Evolutionary conservation across 2,329 filamentous ascomycete genomes (phyloP).

Genomic region (Fusarium nygamai): DNA sequence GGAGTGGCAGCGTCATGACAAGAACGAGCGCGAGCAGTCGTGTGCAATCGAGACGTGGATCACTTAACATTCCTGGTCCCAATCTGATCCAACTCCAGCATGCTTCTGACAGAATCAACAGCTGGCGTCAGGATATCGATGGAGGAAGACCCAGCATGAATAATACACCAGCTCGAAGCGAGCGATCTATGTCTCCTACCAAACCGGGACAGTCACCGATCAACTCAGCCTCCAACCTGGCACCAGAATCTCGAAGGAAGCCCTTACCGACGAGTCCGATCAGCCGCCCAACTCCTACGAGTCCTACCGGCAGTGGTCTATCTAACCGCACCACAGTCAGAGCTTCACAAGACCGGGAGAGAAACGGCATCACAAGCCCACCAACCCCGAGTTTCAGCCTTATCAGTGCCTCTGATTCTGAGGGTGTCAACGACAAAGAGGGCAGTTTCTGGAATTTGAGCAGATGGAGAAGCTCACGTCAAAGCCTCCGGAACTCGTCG

Average conservation of each 20-base stretch:
- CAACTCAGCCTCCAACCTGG: slow-evolving; percentile 52
- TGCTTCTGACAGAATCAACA: slow-evolving; percentile 80
- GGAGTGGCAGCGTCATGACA: slow-evolving; percentile 66
- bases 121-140: slow-evolving; percentile 80
- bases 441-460: slow-evolving; percentile 67
- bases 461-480: slow-evolving; percentile 59
- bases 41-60: slow-evolving; percentile 63
- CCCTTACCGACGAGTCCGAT: slow-evolving; percentile 52
- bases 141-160: slow-evolving; percentile 52
- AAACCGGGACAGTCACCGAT: slow-evolving; percentile 54
- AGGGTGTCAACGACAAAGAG: slow-evolving; percentile 55
- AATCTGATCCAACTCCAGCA: slow-evolving; percentile 46
- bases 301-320: slow-evolving; percentile 51
- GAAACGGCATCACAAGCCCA: slow-evolving; percentile 48
- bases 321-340: slow-evolving; percentile 39
- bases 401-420: slow-evolving; percentile 46
- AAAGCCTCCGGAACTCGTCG: slow-evolving; percentile 47
- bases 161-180: slow-evolving; percentile 56
- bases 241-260: slow-evolving; percentile 58
- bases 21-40: slow-evolving; percentile 61
- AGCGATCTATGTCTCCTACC: slow-evolving; percentile 65
- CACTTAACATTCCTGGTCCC: slow-evolving; percentile 54
- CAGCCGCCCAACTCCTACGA: slow-evolving; percentile 44
- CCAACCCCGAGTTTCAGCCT: slow-evolving; percentile 68
- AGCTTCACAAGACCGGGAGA: slow-evolving; percentile 42